These are phyloP conservation scores for Stephanodiscus minutulus DNA, from an alignment of 108 stramenopile species.

Conservation along the genomic window DNA sequence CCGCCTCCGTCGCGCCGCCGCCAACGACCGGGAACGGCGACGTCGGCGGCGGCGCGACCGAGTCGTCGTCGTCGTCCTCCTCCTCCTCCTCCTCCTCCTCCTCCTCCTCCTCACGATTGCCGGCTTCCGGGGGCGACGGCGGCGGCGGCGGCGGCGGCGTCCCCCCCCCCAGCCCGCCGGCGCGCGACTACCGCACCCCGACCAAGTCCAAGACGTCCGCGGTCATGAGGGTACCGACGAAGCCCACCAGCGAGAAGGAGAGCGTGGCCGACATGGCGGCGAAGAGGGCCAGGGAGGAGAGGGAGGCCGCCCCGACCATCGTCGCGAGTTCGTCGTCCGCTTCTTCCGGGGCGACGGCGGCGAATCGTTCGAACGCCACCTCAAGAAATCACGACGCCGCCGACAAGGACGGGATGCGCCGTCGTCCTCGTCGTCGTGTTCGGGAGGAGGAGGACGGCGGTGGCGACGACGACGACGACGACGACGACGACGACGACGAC, in stretches of 20 bases:
- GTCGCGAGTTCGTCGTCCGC: no score
- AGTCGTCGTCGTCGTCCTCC: no score
- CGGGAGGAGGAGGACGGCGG: no score
- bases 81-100: no score
- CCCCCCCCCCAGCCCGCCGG: background rate
- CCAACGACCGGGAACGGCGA: no score
- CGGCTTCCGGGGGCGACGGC: no score
- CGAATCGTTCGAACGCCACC: background rate
- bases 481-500: background rate
- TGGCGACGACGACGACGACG: background rate
- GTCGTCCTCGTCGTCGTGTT: no score
- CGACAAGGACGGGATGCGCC: background rate
- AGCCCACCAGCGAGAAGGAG: conserved; percentile 33
- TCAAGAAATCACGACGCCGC: background rate
- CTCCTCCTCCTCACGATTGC: no score
- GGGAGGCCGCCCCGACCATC: background rate
- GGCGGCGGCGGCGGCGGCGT: no score
- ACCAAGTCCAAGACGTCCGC: conserved; percentile 9
- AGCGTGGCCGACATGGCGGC: conserved; percentile 29
- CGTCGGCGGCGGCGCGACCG: no score
- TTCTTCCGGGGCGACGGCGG: no score
- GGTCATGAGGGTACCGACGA: conserved; percentile 29
- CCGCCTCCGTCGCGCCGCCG: background rate
- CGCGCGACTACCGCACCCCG: conserved; percentile 1
- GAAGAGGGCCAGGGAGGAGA: conserved; percentile 17